These are phyloP conservation scores for Cynara cardunculus DNA, from an alignment of 129 eudicot genomes.

Conservation along the genomic window DNA sequence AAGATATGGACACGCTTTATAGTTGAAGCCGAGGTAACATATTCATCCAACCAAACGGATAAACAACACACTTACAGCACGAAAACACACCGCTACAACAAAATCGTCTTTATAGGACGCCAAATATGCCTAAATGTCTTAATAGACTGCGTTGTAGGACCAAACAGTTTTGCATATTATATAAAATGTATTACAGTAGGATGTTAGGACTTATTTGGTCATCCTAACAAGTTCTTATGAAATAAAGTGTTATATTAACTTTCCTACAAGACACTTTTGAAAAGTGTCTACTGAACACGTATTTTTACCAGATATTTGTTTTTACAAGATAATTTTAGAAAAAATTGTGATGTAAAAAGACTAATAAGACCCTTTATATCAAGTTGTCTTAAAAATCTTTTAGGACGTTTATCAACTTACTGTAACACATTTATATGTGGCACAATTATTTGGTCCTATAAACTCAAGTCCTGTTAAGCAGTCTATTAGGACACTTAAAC, in stretches of 20 bases:
- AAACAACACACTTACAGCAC: no score
- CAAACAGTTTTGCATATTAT: neutral
- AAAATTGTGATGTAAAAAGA: neutral
- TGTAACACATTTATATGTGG: neutral
- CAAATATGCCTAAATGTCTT: neutral
- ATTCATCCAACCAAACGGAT: neutral
- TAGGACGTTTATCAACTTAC: neutral
- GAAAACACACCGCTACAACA: no score
- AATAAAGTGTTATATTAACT: no score
- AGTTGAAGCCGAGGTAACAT: conserved; percentile 63
- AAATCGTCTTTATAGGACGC: neutral
- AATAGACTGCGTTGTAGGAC: neutral
- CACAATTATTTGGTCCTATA: neutral
- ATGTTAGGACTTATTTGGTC: neutral
- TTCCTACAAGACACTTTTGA: neutral
- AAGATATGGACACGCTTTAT: conserved; percentile 66
- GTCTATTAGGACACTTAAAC: neutral
- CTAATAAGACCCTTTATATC: neutral
- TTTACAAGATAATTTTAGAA: neutral
- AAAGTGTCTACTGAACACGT: no score
- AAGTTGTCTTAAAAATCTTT: neutral
- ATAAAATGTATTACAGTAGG: neutral
- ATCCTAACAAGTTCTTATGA: neutral
- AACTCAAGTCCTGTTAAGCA: neutral
- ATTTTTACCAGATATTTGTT: neutral